Evolutionary conservation across 768 basidiomycete genomes (phyloP).

Genomic region (Lactifluus echinatus): DNA sequence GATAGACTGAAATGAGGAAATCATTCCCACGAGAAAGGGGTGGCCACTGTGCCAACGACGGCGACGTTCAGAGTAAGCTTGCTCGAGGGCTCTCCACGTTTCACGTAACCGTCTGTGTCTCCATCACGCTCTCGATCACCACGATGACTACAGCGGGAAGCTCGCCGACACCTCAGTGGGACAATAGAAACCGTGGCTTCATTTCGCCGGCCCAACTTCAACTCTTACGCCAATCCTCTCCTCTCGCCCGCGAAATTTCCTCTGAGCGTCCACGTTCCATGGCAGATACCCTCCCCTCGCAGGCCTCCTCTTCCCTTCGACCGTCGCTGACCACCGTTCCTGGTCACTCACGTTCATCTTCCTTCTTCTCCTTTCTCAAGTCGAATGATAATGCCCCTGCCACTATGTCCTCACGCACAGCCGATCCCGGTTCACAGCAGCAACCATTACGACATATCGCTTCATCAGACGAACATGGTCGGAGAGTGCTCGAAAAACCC

Average conservation of each 20-base stretch:
- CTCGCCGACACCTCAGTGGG: conserved; percentile 30
- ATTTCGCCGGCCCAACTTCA: conserved; percentile 31
- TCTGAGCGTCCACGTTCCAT: conserved; percentile 17
- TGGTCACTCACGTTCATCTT: conserved; percentile 47
- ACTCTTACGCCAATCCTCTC: conserved; percentile 24
- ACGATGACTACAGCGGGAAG: conserved; percentile 16
- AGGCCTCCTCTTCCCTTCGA: conserved; percentile 6
- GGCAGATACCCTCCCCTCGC: background rate
- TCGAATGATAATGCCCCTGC: conserved; percentile 26
- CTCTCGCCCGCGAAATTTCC: conserved; percentile 22
- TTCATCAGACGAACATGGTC: conserved; percentile 12
- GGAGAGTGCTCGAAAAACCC: background rate
- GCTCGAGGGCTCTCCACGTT: too few species aligned
- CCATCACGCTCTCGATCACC: background rate
- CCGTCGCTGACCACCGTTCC: conserved; percentile 21
- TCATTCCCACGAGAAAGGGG: background rate
- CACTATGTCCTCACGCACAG: conserved; percentile 12
- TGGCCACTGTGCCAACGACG: too few species aligned
- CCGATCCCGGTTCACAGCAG: background rate
- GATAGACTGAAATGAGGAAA: background rate
- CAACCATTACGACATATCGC: background rate
- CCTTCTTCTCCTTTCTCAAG: conserved; percentile 55
- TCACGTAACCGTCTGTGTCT: too few species aligned
- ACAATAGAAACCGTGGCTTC: conserved; percentile 30
- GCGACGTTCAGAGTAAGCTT: too few species aligned